Conservation (phyloP, 352 stramenopile species). For the Pythium periplocum region DNA sequence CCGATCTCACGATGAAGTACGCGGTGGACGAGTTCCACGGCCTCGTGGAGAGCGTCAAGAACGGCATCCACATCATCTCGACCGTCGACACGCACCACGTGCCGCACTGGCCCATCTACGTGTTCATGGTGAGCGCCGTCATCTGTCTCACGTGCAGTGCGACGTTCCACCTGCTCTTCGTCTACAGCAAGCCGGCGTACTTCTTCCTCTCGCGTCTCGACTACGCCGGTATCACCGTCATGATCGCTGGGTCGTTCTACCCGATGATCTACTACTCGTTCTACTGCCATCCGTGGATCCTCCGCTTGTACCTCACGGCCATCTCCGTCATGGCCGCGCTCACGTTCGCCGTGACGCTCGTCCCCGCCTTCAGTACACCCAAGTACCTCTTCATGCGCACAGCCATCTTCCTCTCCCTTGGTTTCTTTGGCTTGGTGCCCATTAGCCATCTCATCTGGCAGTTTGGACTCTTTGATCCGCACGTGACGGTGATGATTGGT, state of each 20-base stretch:
- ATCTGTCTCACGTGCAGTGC: slow-evolving; percentile 79
- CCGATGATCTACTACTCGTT: slow-evolving; percentile 89
- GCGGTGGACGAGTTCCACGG: slow-evolving; percentile 68
- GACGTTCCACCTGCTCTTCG: slow-evolving; percentile 83
- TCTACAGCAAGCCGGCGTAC: slow-evolving; percentile 68
- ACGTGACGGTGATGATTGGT: slow-evolving; percentile 82
- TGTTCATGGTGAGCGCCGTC: slow-evolving; percentile 80
- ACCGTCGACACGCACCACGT: slow-evolving; percentile 66
- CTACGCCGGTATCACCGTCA: slow-evolving; percentile 83
- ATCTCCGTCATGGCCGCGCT: slow-evolving; percentile 64
- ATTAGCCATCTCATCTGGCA: slow-evolving; percentile 73
- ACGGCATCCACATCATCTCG: slow-evolving; percentile 72
- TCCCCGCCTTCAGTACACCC: slow-evolving; percentile 63
- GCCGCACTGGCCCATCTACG: slow-evolving; percentile 79
- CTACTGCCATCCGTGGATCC: slow-evolving; percentile 72
- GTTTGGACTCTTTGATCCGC: slow-evolving; percentile 72
- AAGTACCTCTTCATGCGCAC: slow-evolving; percentile 71
- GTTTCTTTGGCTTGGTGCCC: slow-evolving; percentile 78
- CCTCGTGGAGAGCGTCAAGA: slow-evolving; percentile 72
- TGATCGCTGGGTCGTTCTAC: slow-evolving; percentile 84
- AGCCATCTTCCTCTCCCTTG: slow-evolving; percentile 70
- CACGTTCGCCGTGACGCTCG: slow-evolving; percentile 66
- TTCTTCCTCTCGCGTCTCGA: slow-evolving; percentile 77
- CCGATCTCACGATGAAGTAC: slow-evolving; percentile 71
- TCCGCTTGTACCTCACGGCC: slow-evolving; percentile 55